Evolutionary conservation across 2,329 filamentous ascomycete species (phyloP), one percentile per base, ranked within the genome.

Genomic region (Thielaviopsis euricoi): DNA sequence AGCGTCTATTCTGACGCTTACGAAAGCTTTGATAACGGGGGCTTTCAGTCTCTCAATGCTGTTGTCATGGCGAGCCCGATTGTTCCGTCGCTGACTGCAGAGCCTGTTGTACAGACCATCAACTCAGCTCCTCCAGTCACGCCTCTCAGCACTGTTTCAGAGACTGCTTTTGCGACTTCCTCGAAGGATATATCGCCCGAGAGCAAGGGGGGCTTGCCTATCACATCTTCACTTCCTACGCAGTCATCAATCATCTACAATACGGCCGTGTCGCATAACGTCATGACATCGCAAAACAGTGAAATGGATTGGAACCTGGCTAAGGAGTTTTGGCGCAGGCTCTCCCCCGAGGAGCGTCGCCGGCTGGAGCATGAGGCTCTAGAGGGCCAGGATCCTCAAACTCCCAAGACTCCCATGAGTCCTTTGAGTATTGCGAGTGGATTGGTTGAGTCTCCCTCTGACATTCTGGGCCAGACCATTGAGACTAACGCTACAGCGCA

Each of bases 1-100:
- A 83, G 78, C 61, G 76, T 87, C 23, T 90, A 87, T 66, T 88
- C 83, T 62, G 87, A 90, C 68, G 86, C 86, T 1, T 84, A 84
- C 57, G 87, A 90, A 68, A 84, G 89, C 0, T 80, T 79, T 0
- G 82, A 87, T 15, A 82, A 85, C 46, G 78, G 77, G 1, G 86
- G 83, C 0, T 90, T 88, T 64, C 74, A 81, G 65, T 89, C 85
- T 4, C 73, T 90, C 7, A 78, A 89, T 67, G 86, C 86, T 12
- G 79, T 89, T 9, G 76, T 88, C 1, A 53, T 53, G 37, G 78
- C 83, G 21, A 81, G 76, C 52, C 81, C 85, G 3, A 64, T 73
- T 1, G 62, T 66, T 55, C 62, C 67, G n/a, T 52, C 55, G 33
- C 19, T 33, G 4, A 53, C 49, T 17, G 12, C 37, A 9, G 22